phyloP scores from a whole-genome alignment of 805 yeast genomes.

The Barnettozyma sucrosica region DNA sequence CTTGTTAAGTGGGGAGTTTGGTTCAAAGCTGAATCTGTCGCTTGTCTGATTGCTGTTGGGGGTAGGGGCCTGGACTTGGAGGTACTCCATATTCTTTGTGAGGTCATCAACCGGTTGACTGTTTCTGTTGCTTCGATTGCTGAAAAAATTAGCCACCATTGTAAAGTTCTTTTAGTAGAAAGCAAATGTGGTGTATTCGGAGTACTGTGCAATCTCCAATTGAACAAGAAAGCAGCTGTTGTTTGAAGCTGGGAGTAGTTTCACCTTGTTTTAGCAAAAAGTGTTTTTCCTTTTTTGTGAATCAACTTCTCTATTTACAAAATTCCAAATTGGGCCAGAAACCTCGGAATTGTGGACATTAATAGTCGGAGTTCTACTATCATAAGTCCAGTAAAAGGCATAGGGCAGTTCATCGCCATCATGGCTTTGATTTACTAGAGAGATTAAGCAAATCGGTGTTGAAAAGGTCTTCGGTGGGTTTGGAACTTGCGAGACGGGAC shows the following conservation, averaged over 20 bases:
- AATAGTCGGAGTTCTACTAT: not conserved
- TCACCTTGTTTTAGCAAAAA: not conserved
- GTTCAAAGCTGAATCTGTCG: constrained; percentile 26
- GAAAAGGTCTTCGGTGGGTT: constrained; percentile 16
- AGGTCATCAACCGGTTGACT: constrained; percentile 22
- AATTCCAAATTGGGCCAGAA: constrained; percentile 17
- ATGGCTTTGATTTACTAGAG: constrained; percentile 1
- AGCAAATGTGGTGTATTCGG: not conserved
- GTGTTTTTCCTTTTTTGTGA: constrained; percentile 12
- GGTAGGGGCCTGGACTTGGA: constrained; percentile 17
- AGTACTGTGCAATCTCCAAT: not conserved
- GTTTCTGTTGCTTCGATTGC: constrained; percentile 15
- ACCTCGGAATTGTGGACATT: not conserved
- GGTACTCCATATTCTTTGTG: constrained; percentile 23
- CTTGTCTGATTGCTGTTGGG: constrained; percentile 6
- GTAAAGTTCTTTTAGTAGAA: not conserved
- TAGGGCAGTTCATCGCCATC: not conserved
- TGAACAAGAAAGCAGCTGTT: not conserved
- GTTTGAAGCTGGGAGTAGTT: not conserved
- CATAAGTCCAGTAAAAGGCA: not conserved
- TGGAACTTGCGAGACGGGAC: constrained; percentile 32
- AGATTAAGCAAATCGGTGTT: constrained; percentile 18
- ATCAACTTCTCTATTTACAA: constrained; percentile 18
- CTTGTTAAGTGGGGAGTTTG: constrained; percentile 36
- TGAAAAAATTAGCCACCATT: constrained; percentile 27